Evolutionary conservation across 768 basidiomycete genomes (phyloP).

Genomic region (Russula olivacea): DNA sequence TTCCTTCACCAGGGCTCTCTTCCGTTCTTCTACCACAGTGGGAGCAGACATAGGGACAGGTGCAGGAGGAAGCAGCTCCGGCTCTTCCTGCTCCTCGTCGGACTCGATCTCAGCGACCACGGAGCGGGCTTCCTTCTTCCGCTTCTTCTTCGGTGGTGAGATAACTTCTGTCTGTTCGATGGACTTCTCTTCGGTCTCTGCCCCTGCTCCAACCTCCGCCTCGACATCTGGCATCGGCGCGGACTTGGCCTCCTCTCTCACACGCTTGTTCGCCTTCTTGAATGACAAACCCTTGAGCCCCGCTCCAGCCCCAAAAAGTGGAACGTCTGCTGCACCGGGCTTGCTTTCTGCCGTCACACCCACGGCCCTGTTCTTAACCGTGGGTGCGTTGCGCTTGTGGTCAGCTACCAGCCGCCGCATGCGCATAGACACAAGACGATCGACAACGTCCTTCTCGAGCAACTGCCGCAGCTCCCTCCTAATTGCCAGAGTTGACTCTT

Average conservation of each 20-base stretch:
- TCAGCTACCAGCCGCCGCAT: constrained; percentile 49
- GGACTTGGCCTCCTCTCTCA: constrained; percentile 33
- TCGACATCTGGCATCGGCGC: constrained; percentile 27
- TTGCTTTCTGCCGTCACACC: constrained; percentile 16
- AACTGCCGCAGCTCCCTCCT: constrained; percentile 48
- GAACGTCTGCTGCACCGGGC: constrained; percentile 35
- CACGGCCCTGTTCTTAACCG: constrained; percentile 29
- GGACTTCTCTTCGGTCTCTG: constrained; percentile 24
- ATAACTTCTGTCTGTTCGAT: constrained; percentile 35
- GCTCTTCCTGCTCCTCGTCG: constrained; percentile 48
- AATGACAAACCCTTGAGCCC: constrained; percentile 44
- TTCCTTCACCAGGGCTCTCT: constrained; percentile 30
- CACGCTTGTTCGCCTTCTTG: constrained; percentile 38
- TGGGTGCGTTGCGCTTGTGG: constrained; percentile 40
- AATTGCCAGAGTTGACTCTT: constrained; percentile 50
- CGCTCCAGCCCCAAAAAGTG: constrained; percentile 37
- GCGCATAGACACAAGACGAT: constrained; percentile 51
- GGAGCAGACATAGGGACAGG: constrained; percentile 23
- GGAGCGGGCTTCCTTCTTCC: constrained; percentile 44
- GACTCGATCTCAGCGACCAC: constrained; percentile 47
- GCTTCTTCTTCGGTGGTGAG: constrained; percentile 53
- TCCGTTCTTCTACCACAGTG: constrained; percentile 27
- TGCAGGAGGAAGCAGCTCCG: constrained; percentile 21
- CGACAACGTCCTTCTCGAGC: constrained; percentile 61
- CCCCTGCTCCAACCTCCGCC: constrained; percentile 31